These are phyloP conservation scores for Bruguiera parviflora DNA, from an alignment of 345 rosid genomes.

Conservation along the genomic window DNA sequence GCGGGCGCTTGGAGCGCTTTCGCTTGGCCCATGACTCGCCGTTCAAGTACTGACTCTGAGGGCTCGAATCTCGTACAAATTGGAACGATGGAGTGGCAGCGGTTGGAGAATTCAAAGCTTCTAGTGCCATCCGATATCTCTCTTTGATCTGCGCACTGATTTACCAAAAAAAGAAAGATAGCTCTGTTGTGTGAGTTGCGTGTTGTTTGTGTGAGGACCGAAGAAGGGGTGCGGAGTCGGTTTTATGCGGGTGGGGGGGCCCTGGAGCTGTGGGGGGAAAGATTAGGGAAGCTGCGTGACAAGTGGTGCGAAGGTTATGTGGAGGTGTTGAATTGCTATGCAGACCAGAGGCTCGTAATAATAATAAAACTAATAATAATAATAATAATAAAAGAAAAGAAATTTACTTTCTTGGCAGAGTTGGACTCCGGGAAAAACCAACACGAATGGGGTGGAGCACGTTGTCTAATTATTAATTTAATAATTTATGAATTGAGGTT, in stretches of 20 bases:
- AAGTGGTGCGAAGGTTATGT: slow-evolving; percentile 40
- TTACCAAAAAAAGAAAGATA: background rate
- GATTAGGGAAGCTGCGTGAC: slow-evolving; percentile 56
- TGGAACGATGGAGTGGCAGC: slow-evolving; percentile 37
- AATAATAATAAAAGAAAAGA: background rate
- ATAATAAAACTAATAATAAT: too few relatives aligned
- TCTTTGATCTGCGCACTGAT: background rate
- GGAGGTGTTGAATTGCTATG: slow-evolving; percentile 8
- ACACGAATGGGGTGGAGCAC: too few relatives aligned
- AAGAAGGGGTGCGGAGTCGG: background rate
- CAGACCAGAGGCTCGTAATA: too few relatives aligned
- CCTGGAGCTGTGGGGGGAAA: background rate
- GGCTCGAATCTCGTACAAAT: slow-evolving; percentile 21
- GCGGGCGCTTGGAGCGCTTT: slow-evolving; percentile 38
- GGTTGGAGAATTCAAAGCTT: slow-evolving; percentile 54
- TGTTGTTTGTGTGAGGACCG: background rate
- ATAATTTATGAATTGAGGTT: too few relatives aligned
- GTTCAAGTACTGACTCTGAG: background rate
- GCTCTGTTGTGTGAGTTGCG: background rate
- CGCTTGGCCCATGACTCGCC: slow-evolving; percentile 39
- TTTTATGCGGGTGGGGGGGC: slow-evolving; percentile 20
- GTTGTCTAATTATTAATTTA: too few relatives aligned
- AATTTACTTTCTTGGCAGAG: background rate
- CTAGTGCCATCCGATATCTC: slow-evolving; percentile 37
- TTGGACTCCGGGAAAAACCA: background rate